phyloP scores from a whole-genome alignment of 208 protist genomes.

The Trypanosoma platydactyli region DNA sequence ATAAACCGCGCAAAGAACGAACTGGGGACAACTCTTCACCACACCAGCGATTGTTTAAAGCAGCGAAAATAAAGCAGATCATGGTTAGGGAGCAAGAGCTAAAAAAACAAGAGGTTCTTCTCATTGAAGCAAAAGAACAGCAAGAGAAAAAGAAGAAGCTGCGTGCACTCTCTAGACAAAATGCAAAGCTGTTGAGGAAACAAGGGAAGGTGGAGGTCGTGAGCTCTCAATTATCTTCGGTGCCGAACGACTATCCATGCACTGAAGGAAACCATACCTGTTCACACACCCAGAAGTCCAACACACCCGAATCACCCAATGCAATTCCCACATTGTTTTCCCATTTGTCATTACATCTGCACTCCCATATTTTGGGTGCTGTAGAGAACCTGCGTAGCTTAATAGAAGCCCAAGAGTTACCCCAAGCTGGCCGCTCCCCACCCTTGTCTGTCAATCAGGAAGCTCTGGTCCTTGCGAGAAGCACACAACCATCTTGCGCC shows the following conservation, averaged over 20 bases:
- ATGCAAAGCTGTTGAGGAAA: neutral
- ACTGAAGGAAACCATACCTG: neutral
- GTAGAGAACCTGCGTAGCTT: slow-evolving; percentile 17
- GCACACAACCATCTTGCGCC: neutral
- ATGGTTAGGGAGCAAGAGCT: slow-evolving; percentile 35
- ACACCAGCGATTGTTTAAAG: slow-evolving; percentile 58
- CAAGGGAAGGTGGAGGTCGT: neutral
- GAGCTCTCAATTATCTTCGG: neutral
- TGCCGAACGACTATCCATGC: neutral
- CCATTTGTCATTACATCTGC: neutral
- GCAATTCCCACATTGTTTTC: neutral
- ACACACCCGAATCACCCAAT: neutral
- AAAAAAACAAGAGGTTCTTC: slow-evolving; percentile 32
- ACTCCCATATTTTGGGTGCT: neutral
- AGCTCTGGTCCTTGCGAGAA: neutral
- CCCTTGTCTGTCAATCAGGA: neutral
- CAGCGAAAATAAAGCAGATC: slow-evolving; percentile 45
- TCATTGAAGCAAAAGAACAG: slow-evolving; percentile 26
- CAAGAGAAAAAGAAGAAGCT: slow-evolving; percentile 15
- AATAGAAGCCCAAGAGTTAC: slow-evolving; percentile 1
- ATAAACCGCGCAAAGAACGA: slow-evolving; percentile 23
- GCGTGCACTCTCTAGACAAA: neutral
- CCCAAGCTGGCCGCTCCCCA: neutral
- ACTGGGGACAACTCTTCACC: slow-evolving; percentile 9
- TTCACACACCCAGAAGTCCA: slow-evolving; percentile 1